Percentiles rank a stretch among this genome's conserved stretches.
Evolutionary conservation across 164 flowering plant species (phyloP).

Genomic region (Magnolia changhungtana): DNA sequence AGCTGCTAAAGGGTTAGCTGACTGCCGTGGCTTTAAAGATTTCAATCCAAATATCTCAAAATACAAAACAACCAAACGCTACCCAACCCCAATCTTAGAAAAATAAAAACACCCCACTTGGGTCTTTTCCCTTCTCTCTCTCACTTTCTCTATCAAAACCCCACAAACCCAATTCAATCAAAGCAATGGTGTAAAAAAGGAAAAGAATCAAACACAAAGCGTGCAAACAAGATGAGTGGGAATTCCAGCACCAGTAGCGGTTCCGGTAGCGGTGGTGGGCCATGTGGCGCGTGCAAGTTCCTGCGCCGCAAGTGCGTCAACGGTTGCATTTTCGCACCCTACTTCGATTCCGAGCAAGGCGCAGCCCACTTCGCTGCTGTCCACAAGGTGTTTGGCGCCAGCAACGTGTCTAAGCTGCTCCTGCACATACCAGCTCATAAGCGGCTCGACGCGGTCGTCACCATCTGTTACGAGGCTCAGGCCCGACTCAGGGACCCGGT

Average conservation of each 20-base stretch:
- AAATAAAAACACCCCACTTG: background rate
- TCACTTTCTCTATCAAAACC: background rate
- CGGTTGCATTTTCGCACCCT: constrained; percentile 91
- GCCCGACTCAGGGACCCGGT: constrained; percentile 86
- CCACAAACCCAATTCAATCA: background rate
- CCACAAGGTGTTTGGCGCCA: constrained; percentile 95
- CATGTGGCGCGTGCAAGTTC: constrained; percentile 97
- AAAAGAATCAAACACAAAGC: background rate
- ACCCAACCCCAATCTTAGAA: constrained; percentile 1
- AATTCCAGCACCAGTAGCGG: constrained; percentile 29
- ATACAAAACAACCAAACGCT: constrained; percentile 2
- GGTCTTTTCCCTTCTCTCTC: background rate
- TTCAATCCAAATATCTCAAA: constrained; percentile 18
- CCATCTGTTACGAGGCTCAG: constrained; percentile 92
- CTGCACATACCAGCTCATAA: constrained; percentile 64
- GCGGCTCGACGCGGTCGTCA: constrained; percentile 83
- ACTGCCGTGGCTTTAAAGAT: constrained; percentile 73
- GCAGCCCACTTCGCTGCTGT: constrained; percentile 92
- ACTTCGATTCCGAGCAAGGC: constrained; percentile 93
- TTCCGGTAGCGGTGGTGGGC: constrained; percentile 56
- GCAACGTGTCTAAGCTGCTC: constrained; percentile 88
- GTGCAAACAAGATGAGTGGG: constrained; percentile 32
- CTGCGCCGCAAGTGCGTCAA: constrained; percentile 79
- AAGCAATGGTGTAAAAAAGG: background rate
- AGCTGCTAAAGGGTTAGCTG: constrained; percentile 58